Evolutionary conservation across 2,329 filamentous ascomycete genomes (phyloP).

Genomic region (Paecilomyces niveus): DNA sequence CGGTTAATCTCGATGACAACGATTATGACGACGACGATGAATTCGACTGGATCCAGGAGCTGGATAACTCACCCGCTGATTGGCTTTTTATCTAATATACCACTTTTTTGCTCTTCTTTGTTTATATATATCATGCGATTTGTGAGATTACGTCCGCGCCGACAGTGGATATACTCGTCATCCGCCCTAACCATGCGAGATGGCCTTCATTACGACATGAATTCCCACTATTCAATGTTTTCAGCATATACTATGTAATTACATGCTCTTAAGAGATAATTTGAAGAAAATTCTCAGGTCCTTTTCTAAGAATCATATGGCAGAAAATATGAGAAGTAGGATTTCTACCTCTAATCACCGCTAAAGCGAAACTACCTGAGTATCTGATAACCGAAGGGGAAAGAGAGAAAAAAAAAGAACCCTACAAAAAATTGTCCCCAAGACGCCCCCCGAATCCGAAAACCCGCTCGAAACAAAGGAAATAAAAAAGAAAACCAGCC

Average conservation of each 20-base stretch:
- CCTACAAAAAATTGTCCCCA: no score
- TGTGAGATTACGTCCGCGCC: not conserved
- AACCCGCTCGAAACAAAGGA: not conserved
- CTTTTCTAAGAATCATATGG: no score
- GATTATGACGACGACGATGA: slow-evolving; percentile 19
- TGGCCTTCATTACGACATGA: not conserved
- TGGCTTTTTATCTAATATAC: slow-evolving; percentile 33
- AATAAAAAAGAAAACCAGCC: slow-evolving; percentile 4
- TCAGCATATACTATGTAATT: not conserved
- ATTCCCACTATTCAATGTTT: not conserved
- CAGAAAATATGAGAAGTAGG: no score
- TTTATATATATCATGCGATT: not conserved
- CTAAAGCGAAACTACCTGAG: no score
- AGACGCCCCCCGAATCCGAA: no score
- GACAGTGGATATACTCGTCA: not conserved
- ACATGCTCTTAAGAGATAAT: not conserved
- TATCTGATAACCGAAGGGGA: no score
- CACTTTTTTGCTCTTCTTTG: not conserved
- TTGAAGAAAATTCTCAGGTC: not conserved
- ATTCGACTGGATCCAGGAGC: slow-evolving; percentile 35
- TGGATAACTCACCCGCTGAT: slow-evolving; percentile 32
- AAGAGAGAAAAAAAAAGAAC: no score
- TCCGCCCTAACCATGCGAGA: not conserved
- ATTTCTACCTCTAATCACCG: no score
- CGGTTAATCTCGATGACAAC: not conserved